Percentiles rank a stretch among this genome's conserved stretches.
These are phyloP conservation scores for Pythium chondricola DNA, from an alignment of 352 stramenopile species.

Conservation along the genomic window DNA sequence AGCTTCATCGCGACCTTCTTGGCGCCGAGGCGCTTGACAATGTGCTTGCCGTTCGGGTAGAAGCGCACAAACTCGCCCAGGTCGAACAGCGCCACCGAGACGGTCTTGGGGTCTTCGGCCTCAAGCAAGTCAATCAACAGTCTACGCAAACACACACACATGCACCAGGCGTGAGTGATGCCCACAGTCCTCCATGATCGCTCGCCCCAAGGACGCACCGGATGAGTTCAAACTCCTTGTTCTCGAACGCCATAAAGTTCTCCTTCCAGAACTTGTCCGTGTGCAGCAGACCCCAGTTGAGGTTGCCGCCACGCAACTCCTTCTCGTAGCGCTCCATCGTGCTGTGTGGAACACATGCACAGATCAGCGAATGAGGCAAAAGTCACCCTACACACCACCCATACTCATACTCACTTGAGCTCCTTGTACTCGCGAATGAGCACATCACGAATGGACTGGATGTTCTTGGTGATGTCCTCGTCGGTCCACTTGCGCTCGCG, in stretches of 20 bases:
- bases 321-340: conserved; percentile 96
- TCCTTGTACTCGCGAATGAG: conserved; percentile 86
- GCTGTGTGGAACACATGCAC: too few species aligned
- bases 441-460: conserved; percentile 70
- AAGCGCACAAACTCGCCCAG: conserved; percentile 97
- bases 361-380: too few species aligned
- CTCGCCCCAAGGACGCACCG: too few species aligned
- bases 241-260: conserved; percentile 96
- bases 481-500: conserved; percentile 93
- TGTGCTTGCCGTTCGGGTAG: conserved; percentile 95
- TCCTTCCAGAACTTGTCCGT: conserved; percentile 99
- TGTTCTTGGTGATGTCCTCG: conserved; percentile 89
- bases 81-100: conserved; percentile 95
- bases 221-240: conserved; percentile 94
- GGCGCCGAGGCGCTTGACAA: conserved; percentile 93
- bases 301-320: conserved; percentile 90
- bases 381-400: too few species aligned
- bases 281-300: conserved; percentile 96
- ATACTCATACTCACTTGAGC: conserved; percentile 74
- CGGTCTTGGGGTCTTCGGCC: conserved; percentile 91
- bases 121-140: conserved; percentile 92
- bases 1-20: conserved; percentile 97
- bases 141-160: too few species aligned
- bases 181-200: too few species aligned
- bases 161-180: too few species aligned